Evolutionary conservation across 2,329 filamentous ascomycete genomes (phyloP), one percentile per base, ranked within the genome.

Genomic region (Capronia americana): DNA sequence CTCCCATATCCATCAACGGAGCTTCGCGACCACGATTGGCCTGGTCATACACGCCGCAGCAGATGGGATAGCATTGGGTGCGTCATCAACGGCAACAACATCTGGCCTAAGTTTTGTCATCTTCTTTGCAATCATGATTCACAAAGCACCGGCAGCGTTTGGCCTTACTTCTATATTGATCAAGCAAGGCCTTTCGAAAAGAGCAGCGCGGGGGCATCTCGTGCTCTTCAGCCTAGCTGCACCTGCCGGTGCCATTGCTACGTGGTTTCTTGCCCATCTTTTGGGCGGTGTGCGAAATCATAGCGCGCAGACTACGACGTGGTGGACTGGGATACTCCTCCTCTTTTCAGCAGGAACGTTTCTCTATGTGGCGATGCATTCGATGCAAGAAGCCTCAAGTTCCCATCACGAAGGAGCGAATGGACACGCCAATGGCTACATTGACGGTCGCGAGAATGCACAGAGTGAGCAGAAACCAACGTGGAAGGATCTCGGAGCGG

Each of bases 361-460:
- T 76, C 79, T 99, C 90, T 97, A 98, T 75, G 95, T 99, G 51
- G 95, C 95, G 0, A 97, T 98, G 93, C 95, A 99, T 76, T 93
- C 93, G 0, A 97, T 98, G 92, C 92, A 96, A 76, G 93, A 97
- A 74, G 66, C 64, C 10, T 67, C 69, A 12, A 59, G 60, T n/a
- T 65, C 64, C 26, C 66, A 67, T 55, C 60, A 67, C 26, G 66
- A 71, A 46, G 87, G 89, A 24, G 60, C 64, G 57, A 81, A 79
- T 61, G 76, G 76, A n/a, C 73, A 76, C 57, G 70, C 70, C n/a
- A 82, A 81, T 66, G 80, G 80, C 54, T 81, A 81, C 64, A 73
- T 76, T 23, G 79, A 82, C 58, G 70, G 77, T 23, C 68, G 68
- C 12, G 75, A 79, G 54, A 79, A 79, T 26, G 53, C 60, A 50